A percentile compares a stretch with the other conserved stretches of the same genome.
Evolutionary conservation across 2,329 filamentous ascomycete genomes (phyloP).

Genomic region (Westerdykella aurantiaca): DNA sequence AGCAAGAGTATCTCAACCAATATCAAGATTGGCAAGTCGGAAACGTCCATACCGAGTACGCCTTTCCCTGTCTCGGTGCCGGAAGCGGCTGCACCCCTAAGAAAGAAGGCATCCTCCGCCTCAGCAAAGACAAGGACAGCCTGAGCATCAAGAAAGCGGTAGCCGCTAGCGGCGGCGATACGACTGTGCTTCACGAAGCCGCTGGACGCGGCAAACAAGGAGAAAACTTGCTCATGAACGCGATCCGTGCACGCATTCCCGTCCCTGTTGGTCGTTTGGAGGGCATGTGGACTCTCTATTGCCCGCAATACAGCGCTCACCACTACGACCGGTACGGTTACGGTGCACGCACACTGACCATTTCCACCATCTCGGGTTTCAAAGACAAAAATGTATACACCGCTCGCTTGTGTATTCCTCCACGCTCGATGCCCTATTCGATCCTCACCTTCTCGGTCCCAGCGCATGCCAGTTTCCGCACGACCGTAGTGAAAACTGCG

Average conservation of each 20-base stretch:
- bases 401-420: slow-evolving; percentile 22
- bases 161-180: slow-evolving; percentile 3
- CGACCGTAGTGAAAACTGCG: slow-evolving; percentile 14
- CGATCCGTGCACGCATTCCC: slow-evolving; percentile 17
- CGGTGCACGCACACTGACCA: slow-evolving; percentile 21
- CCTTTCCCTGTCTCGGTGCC: slow-evolving; percentile 20
- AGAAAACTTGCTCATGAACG: slow-evolving; percentile 14
- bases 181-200: slow-evolving; percentile 3
- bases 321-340: slow-evolving; percentile 27
- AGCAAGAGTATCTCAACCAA: slow-evolving; percentile 13
- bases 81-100: slow-evolving; percentile 25
- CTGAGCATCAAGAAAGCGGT: slow-evolving; percentile 1
- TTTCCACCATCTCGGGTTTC: slow-evolving; percentile 15
- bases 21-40: slow-evolving; percentile 9
- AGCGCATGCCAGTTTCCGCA: slow-evolving; percentile 25
- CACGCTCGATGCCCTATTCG: slow-evolving; percentile 20
- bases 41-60: slow-evolving; percentile 3
- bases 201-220: slow-evolving; percentile 4
- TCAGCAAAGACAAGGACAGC: slow-evolving; percentile 7
- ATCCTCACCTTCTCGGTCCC: slow-evolving; percentile 16
- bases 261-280: slow-evolving; percentile 20
- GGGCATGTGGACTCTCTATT: slow-evolving; percentile 25
- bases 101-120: slow-evolving; percentile 18
- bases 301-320: slow-evolving; percentile 16
- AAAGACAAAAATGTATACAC: slow-evolving; percentile 12